Conservation (phyloP, 768 basidiomycete species). For the Boletus bicolor region DNA sequence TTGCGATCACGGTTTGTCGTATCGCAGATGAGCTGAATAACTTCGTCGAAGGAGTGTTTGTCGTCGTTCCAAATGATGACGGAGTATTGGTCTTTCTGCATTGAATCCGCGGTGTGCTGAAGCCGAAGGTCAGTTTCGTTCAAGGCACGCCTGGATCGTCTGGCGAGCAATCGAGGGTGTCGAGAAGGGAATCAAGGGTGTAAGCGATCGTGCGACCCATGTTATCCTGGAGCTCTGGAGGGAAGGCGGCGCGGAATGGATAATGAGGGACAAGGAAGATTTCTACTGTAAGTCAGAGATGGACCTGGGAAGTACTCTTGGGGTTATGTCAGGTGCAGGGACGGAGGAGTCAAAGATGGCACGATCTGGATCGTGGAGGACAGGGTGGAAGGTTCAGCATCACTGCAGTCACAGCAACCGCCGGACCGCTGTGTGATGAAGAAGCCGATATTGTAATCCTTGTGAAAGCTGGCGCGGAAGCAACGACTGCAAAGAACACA, state of each 20-base stretch:
- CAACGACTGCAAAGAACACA: slow-evolving; percentile 89
- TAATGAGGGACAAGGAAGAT: slow-evolving; percentile 61
- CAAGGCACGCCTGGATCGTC: slow-evolving; percentile 62
- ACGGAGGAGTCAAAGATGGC: slow-evolving; percentile 5
- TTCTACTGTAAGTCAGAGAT: slow-evolving; percentile 38
- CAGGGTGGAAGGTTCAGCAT: slow-evolving; percentile 74
- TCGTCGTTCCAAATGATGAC: slow-evolving; percentile 96
- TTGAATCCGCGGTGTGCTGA: slow-evolving; percentile 45
- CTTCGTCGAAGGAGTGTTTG: slow-evolving; percentile 90
- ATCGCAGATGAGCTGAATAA: slow-evolving; percentile 69
- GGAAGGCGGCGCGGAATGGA: slow-evolving; percentile 49
- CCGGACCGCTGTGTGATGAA: slow-evolving; percentile 90
- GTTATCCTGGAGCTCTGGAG: slow-evolving; percentile 65
- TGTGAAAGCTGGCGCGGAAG: slow-evolving; percentile 83
- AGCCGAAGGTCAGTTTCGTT: slow-evolving; percentile 20
- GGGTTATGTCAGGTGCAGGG: slow-evolving; percentile 34
- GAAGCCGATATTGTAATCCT: slow-evolving; percentile 88
- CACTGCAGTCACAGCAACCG: slow-evolving; percentile 94
- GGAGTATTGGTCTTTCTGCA: slow-evolving; percentile 75
- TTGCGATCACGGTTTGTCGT: slow-evolving; percentile 44
- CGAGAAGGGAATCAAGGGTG: slow-evolving; percentile 59
- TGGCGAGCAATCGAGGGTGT: slow-evolving; percentile 78
- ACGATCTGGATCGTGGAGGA: slow-evolving; percentile 28
- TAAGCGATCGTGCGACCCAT: slow-evolving; percentile 48
- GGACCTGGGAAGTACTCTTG: slow-evolving; percentile 40